Base-by-base conservation (phyloP, 306 rosid species). In the Casuarina glauca region DNA sequence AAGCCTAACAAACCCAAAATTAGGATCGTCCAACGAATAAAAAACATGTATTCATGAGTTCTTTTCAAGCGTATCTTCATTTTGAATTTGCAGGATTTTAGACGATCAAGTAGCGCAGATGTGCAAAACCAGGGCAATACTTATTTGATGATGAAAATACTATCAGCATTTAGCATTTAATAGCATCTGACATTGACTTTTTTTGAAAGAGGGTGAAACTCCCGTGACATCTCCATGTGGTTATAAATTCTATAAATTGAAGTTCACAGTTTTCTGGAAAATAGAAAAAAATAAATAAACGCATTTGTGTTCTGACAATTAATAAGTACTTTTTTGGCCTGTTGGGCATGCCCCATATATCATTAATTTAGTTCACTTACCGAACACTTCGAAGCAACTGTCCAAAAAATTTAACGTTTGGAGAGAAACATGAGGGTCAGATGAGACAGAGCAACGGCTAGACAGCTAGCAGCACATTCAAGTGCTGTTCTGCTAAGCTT, bases 381-480 rank as follows among this genome's bases (percentile, higher is more conserved):
- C 73, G 70, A 71, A 48, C 73, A 71, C 73, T 55, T 63, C 60
- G 50, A 80, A 82, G 81, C 58, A 63, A 55, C 72, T 87, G 86
- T 75, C 80, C 71, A 4, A 42, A 41, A 49, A 44, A 3, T 62
- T 48, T 66, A 49, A 19, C 64, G 55, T 73, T 70, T 43, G 46
- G 54, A 58, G 67, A 35, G 36, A 71, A 73, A 53, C 75, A 68
- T 50, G 76, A 77, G 74, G 76, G 20, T 73, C 85, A 78, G 81
- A 78, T 57, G 80, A 77, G 82, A 84, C 89, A 80, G 48, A 74
- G 79, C 76, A 89, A 89, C 88, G 93, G 91, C 87, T 86, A 81
- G 12, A 70, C 76, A 35, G 49, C 15, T 72, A 53, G 71, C 82
- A 58, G 48, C 48, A 73, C 26, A 38, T 57, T 72, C 87, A 72